These are phyloP conservation scores for Trichoderma aggressivum DNA, from an alignment of 2,329 filamentous ascomycete species.

Conservation along the genomic window DNA sequence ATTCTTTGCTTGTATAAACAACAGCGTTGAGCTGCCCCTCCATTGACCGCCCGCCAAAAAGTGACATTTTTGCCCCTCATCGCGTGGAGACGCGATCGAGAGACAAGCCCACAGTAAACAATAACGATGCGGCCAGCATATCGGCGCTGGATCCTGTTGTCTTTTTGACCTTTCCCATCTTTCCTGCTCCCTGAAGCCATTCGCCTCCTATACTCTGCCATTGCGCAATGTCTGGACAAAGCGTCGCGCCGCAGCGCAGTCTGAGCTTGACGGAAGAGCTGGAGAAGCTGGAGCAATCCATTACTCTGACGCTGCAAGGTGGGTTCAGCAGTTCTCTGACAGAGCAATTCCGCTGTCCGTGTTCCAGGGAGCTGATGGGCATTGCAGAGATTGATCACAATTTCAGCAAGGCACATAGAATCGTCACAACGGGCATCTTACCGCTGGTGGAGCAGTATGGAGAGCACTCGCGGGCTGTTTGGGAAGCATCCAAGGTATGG, in stretches of 20 bases:
- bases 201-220: neutral
- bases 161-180: neutral
- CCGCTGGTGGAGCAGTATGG: slow-evolving; percentile 94
- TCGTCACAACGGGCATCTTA: slow-evolving; percentile 89
- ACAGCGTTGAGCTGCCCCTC: neutral
- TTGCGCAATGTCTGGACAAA: slow-evolving; percentile 47
- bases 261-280: slow-evolving; percentile 90
- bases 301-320: slow-evolving; percentile 94
- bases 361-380: neutral
- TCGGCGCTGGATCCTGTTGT: neutral
- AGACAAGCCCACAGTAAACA: slow-evolving; percentile 1
- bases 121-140: neutral
- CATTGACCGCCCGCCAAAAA: slow-evolving; percentile 7
- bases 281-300: slow-evolving; percentile 92
- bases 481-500: slow-evolving; percentile 88
- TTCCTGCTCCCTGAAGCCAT: neutral
- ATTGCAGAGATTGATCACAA: slow-evolving; percentile 90
- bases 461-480: slow-evolving; percentile 87
- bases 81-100: slow-evolving; percentile 29
- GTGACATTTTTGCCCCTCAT: slow-evolving; percentile 30
- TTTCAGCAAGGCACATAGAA: slow-evolving; percentile 93
- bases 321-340: slow-evolving; percentile 3
- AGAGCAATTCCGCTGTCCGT: neutral
- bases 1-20: neutral
- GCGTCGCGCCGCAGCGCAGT: slow-evolving; percentile 44